These are phyloP conservation scores for Hyphopichia khmerensis DNA, from an alignment of 1,139 yeast genomes.

Conservation along the genomic window DNA sequence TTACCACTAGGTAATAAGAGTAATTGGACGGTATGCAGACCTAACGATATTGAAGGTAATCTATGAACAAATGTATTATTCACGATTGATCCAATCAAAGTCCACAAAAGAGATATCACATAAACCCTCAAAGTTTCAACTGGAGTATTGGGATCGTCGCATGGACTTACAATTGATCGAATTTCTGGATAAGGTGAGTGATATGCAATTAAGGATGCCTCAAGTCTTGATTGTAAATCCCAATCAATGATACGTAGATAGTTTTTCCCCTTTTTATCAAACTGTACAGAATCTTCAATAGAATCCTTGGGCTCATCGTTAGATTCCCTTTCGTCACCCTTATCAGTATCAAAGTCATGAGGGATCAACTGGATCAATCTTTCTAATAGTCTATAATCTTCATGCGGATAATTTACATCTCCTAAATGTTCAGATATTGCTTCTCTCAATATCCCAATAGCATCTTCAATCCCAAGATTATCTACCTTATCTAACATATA, in stretches of 20 bases:
- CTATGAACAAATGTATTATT: conserved; percentile 47
- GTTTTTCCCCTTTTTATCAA: background rate
- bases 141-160: conserved; percentile 37
- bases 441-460: conserved; percentile 35
- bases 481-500: conserved; percentile 33
- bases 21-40: conserved; percentile 43
- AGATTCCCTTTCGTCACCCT: background rate
- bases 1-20: conserved; percentile 42
- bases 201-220: conserved; percentile 41
- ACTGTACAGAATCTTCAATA: background rate
- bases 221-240: conserved; percentile 35
- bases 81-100: conserved; percentile 40
- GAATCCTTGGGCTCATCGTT: background rate
- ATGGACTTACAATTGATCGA: conserved; percentile 45
- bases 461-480: conserved; percentile 19
- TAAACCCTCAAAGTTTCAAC: conserved; percentile 45
- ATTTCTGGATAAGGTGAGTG: conserved; percentile 51
- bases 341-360: conserved; percentile 8
- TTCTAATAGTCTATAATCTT: conserved; percentile 36
- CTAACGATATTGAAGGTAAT: conserved; percentile 38
- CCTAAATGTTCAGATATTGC: conserved; percentile 40
- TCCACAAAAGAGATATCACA: conserved; percentile 42
- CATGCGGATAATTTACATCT: conserved; percentile 40
- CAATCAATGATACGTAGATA: conserved; percentile 34
- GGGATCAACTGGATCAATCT: conserved; percentile 26